Conservation (phyloP, 2,329 filamentous ascomycete genomes). For the Aspergillus sp. region DNA sequence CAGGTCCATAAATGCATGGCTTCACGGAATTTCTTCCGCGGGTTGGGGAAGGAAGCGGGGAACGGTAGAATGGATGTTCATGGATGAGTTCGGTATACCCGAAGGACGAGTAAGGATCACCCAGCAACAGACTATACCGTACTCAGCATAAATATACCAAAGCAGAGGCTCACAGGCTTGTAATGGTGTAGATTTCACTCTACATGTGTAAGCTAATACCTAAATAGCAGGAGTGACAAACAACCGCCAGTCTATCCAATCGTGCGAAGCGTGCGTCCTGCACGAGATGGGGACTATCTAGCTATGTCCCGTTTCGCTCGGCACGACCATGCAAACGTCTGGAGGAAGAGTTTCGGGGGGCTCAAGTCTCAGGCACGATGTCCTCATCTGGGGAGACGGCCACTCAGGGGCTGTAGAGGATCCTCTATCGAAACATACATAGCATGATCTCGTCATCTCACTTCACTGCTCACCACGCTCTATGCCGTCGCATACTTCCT, state of each 20-base stretch:
- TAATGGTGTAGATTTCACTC: not conserved
- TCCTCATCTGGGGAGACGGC: not conserved
- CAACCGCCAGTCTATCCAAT: not conserved
- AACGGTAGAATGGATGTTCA: not conserved
- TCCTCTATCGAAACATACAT: not conserved
- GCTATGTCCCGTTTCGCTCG: no score
- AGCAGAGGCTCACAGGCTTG: no score
- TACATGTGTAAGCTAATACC: not conserved
- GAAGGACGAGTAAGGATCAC: no score
- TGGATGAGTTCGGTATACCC: no score
- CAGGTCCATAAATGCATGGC: no score
- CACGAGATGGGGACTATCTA: no score
- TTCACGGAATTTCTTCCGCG: not conserved
- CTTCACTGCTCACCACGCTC: slow-evolving; percentile 1
- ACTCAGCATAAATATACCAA: no score
- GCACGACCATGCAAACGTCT: no score
- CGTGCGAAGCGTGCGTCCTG: no score
- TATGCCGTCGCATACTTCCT: slow-evolving; percentile 62
- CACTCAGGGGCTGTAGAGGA: not conserved
- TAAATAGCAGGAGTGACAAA: no score
- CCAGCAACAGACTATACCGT: no score
- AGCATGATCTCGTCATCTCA: not conserved
- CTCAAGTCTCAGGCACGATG: not conserved
- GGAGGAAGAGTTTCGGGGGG: not conserved
- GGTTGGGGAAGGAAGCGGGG: not conserved